Conservation (phyloP, 192 early-diverging fungal genomes). For the Coemansia sp. region DNA sequence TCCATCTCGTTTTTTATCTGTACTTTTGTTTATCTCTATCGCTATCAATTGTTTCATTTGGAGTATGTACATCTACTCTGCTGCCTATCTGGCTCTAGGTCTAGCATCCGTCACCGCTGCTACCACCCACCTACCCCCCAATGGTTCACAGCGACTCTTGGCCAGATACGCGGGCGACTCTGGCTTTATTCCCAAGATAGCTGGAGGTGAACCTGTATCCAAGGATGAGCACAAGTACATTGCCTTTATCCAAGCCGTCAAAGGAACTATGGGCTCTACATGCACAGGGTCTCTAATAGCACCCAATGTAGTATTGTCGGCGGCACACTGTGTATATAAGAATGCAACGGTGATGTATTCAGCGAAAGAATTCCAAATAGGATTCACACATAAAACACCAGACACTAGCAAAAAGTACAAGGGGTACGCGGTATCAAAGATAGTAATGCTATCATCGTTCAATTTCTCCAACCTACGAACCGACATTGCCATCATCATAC, state of each 20-base stretch:
- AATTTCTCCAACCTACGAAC: slow-evolving; percentile 9
- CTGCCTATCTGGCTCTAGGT: background rate
- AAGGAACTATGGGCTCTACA: background rate
- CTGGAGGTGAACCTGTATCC: slow-evolving; percentile 26
- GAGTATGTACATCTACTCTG: background rate
- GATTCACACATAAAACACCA: slow-evolving; percentile 21
- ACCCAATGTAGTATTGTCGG: slow-evolving; percentile 44
- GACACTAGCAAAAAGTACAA: background rate
- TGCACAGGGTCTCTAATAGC: slow-evolving; percentile 50
- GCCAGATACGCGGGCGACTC: background rate
- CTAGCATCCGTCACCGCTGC: background rate
- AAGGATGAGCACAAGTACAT: slow-evolving; percentile 18
- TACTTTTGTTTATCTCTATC: background rate
- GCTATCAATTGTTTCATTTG: background rate
- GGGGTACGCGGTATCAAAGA: slow-evolving; percentile 17
- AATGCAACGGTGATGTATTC: background rate
- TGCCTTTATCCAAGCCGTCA: slow-evolving; percentile 18
- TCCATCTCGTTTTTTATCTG: background rate
- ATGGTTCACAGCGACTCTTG: background rate
- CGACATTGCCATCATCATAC: slow-evolving; percentile 38
- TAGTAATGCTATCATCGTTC: slow-evolving; percentile 15
- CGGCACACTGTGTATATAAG: slow-evolving; percentile 40
- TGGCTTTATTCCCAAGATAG: slow-evolving; percentile 15
- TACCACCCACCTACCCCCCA: background rate
- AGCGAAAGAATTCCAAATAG: slow-evolving; percentile 7